Evolutionary conservation across 768 basidiomycete genomes (phyloP), one percentile per base, ranked within the genome.

Genomic region (Kwoniella dejecticola): DNA sequence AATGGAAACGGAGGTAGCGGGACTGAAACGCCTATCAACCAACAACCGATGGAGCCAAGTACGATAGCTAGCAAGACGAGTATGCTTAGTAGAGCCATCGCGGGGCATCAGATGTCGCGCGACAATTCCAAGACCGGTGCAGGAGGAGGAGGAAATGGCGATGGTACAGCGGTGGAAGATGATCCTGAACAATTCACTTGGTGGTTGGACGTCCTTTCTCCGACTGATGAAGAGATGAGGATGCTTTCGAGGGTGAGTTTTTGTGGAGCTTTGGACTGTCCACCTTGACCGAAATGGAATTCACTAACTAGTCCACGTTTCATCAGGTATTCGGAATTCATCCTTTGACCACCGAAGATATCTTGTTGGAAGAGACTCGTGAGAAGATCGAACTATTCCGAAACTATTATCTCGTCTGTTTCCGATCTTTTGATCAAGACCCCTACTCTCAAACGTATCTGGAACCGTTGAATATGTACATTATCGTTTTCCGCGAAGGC

Each of bases 361-460:
- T 99, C 76, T 88, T 90, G 74, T 96, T 98, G 89, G 96, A 99
- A 80, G 96, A 99, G 82, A 90, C 94, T 40, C 91, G 96, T 73
- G 96, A 99, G 82, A 99, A 99, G 83, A 99, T 99, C 70, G 96
- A 99, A 78, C 85, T 99, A 19, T 99, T 98, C 84, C 85, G 94
- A 56, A 95, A 95, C 77, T 99, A 99, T 79, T 98, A 97, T 78
- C 86, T 99, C 54, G 96, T 98, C 63, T 98, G 95, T 83, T 99
- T 99, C 83, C 88, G 96, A 65, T 90, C 91, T 66, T 98, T 99
- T 81, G 96, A 99, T 79, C 96, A 99, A 82, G 96, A 98, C 79
- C 89, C 87, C 23, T 97, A 97, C 81, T 91, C 90, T 71, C 93
- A 94, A 17, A 98, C 93, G 1, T 88, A 98, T 78, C 87, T 99